phyloP scores from a whole-genome alignment of 1,284 basidiomycete species.

The Leccinum fallax region DNA sequence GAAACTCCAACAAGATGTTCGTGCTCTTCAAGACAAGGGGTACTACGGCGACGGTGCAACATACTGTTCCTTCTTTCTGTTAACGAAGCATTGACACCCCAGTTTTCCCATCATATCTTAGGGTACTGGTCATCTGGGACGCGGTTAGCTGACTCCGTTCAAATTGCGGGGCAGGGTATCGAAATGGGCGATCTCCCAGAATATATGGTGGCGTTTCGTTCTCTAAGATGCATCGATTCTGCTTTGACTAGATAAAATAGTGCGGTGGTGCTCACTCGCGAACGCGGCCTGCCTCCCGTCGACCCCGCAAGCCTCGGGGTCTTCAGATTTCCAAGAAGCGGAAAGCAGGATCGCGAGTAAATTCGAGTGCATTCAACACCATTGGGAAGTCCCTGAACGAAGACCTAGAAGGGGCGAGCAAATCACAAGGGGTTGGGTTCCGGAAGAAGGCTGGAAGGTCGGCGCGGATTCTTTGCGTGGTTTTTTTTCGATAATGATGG shows the following conservation, averaged over 20 bases:
- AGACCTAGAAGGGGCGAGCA: slow-evolving; percentile 41
- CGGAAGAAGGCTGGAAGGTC: slow-evolving; percentile 72
- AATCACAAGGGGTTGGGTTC: slow-evolving; percentile 59
- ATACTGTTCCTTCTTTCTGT: background rate
- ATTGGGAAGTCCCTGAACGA: slow-evolving; percentile 56
- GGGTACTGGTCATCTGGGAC: slow-evolving; percentile 81
- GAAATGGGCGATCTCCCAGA: slow-evolving; percentile 66
- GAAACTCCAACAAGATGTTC: slow-evolving; percentile 63
- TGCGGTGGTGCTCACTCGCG: slow-evolving; percentile 80
- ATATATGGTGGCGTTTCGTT: slow-evolving; percentile 55
- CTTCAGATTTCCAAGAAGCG: slow-evolving; percentile 63
- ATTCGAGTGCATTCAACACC: slow-evolving; percentile 59
- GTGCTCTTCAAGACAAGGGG: slow-evolving; percentile 64
- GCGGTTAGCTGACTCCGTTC: slow-evolving; percentile 63
- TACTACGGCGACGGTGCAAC: slow-evolving; percentile 77
- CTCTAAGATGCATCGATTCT: background rate
- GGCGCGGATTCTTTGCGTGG: slow-evolving; percentile 13
- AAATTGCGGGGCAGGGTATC: slow-evolving; percentile 51
- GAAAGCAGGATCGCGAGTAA: slow-evolving; percentile 69
- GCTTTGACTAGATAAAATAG: slow-evolving; percentile 39
- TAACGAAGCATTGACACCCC: slow-evolving; percentile 9
- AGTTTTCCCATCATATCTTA: slow-evolving; percentile 31
- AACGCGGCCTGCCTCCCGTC: slow-evolving; percentile 49
- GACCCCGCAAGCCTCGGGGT: slow-evolving; percentile 54
- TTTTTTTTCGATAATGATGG: slow-evolving; percentile 1